These are phyloP conservation scores for Elaeis oleifera DNA, from an alignment of 202 grass and related monocot genomes.

Conservation along the genomic window DNA sequence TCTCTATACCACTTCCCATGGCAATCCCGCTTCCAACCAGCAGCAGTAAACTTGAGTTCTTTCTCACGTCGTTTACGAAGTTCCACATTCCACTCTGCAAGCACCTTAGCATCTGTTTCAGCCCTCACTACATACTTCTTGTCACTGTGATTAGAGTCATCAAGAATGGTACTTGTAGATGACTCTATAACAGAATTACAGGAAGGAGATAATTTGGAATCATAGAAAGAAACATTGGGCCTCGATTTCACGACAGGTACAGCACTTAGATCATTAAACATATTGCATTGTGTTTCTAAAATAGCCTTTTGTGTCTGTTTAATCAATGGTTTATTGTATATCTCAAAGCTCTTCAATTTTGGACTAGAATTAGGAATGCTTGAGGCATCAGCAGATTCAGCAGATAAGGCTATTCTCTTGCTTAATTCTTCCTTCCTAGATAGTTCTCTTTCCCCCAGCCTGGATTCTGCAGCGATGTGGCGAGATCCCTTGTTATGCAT, in stretches of 20 bases:
- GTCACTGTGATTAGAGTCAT: conserved; percentile 15
- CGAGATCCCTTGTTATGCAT: conserved; percentile 73
- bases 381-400: conserved; percentile 31
- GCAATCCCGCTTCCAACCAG: conserved; percentile 59
- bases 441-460: conserved; percentile 43
- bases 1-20: conserved; percentile 81
- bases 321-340: conserved; percentile 48
- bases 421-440: conserved; percentile 46
- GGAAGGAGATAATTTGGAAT: conserved; percentile 7
- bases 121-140: conserved; percentile 6
- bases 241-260: conserved; percentile 16
- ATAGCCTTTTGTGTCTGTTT: conserved; percentile 41
- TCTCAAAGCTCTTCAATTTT: conserved; percentile 5
- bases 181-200: conserved; percentile 7
- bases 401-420: conserved; percentile 54
- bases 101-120: conserved; percentile 22
- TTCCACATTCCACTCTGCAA: conserved; percentile 29
- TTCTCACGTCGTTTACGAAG: conserved; percentile 29
- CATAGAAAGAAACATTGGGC: conserved; percentile 7
- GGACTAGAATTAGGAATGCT: conserved; percentile 10
- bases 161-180: not conserved
- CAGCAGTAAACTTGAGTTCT: conserved; percentile 61
- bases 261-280: conserved; percentile 27
- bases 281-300: conserved; percentile 50
- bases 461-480: conserved; percentile 49